Conservation (phyloP, 108 stramenopile genomes). For the Mediolabrus comicus region DNA sequence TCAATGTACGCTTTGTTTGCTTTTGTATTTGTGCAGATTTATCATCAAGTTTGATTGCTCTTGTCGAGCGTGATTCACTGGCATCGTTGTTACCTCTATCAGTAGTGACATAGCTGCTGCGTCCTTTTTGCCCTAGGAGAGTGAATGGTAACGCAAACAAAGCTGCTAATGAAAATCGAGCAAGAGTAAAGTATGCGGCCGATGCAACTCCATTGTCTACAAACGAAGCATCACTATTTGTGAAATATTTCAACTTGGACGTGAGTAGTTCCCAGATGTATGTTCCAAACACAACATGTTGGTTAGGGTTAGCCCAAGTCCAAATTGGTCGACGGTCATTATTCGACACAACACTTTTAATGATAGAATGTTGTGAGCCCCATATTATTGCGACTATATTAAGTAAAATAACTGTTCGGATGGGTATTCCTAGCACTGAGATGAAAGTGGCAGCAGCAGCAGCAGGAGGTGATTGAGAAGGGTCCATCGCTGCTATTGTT, state of each 20-base stretch:
- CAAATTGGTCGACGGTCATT: slow-evolving; percentile 31
- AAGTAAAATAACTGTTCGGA: slow-evolving; percentile 60
- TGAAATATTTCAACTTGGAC: neutral
- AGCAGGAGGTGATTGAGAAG: no score
- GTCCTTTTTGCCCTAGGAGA: no score
- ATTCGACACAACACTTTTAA: slow-evolving; percentile 76
- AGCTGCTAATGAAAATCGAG: slow-evolving; percentile 72
- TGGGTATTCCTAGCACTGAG: slow-evolving; percentile 35
- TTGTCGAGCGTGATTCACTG: neutral
- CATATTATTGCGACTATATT: slow-evolving; percentile 79
- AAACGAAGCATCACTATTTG: neutral
- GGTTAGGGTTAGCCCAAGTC: neutral
- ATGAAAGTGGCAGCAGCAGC: no score
- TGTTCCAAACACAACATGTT: neutral
- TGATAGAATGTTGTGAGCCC: slow-evolving; percentile 89
- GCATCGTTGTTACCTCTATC: neutral
- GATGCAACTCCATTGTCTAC: slow-evolving; percentile 15
- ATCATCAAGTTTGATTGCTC: neutral
- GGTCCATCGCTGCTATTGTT: no score
- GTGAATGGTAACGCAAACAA: slow-evolving; percentile 58
- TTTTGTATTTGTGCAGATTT: neutral
- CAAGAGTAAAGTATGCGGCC: slow-evolving; percentile 64
- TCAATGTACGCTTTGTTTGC: slow-evolving; percentile 41
- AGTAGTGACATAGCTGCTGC: no score
- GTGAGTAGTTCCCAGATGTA: neutral